phyloP scores from a whole-genome alignment of 352 stramenopile species.

The Globisporangium paroecandrum region DNA sequence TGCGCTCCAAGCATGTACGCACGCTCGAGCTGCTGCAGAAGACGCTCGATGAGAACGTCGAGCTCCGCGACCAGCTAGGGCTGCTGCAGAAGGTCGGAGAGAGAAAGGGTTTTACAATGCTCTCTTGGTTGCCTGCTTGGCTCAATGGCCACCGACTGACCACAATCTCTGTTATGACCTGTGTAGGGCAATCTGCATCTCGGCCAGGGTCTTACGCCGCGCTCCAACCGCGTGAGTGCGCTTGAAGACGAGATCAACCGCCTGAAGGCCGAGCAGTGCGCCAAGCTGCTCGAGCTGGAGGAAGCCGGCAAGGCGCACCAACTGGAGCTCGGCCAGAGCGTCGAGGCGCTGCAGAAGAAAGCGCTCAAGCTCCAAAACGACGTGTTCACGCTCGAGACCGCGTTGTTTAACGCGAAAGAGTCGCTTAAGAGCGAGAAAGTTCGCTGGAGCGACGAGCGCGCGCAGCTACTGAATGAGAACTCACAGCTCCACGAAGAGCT shows the following conservation, averaged over 20 bases:
- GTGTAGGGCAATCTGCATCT: slow-evolving; percentile 40
- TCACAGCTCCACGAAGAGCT: slow-evolving; percentile 19
- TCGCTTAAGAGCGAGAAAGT: slow-evolving; percentile 33
- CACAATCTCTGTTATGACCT: too few relatives aligned
- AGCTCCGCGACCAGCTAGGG: slow-evolving; percentile 45
- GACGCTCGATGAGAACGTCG: slow-evolving; percentile 74
- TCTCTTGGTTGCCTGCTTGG: not conserved
- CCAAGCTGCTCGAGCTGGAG: slow-evolving; percentile 34
- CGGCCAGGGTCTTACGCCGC: slow-evolving; percentile 24
- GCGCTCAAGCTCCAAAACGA: slow-evolving; percentile 58
- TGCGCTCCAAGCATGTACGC: slow-evolving; percentile 77
- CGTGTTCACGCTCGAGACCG: slow-evolving; percentile 42
- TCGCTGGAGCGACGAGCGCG: slow-evolving; percentile 32
- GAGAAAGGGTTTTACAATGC: not conserved
- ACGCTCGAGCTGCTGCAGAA: slow-evolving; percentile 78
- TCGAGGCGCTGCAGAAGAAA: slow-evolving; percentile 32
- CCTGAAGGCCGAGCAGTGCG: slow-evolving; percentile 42
- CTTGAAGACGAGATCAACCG: slow-evolving; percentile 62
- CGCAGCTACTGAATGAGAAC: slow-evolving; percentile 21
- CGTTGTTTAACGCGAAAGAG: slow-evolving; percentile 30
- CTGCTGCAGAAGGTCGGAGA: slow-evolving; percentile 42
- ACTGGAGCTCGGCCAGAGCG: slow-evolving; percentile 24
- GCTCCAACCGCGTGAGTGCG: slow-evolving; percentile 41
- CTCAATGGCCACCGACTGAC: not conserved
- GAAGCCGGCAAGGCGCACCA: slow-evolving; percentile 28